Evolutionary conservation across 441 rosid species (phyloP).

Genomic region (Syzygium syzygioides): DNA sequence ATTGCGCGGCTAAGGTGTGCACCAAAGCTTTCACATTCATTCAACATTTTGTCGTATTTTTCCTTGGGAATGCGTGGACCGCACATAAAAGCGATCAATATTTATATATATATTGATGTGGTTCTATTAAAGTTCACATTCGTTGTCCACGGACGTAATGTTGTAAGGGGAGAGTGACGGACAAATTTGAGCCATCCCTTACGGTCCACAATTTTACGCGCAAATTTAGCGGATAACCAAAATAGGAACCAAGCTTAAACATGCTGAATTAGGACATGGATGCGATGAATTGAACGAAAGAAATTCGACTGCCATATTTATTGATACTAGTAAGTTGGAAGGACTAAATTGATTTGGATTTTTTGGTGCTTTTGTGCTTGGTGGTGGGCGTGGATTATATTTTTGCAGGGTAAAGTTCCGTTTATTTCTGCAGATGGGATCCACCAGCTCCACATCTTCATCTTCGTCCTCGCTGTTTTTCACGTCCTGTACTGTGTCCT

Average conservation of each 20-base stretch:
- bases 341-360: not conserved
- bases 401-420: conserved; percentile 45
- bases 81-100: not conserved
- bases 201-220: not conserved
- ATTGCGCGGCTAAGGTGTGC: conserved; percentile 47
- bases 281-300: not conserved
- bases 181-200: too few species aligned
- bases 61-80: not conserved
- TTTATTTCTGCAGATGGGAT: conserved; percentile 49
- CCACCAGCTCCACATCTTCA: conserved; percentile 61
- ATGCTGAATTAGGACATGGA: not conserved
- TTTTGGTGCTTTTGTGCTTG: not conserved
- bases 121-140: too few species aligned
- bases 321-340: not conserved
- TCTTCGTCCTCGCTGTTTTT: conserved; percentile 47
- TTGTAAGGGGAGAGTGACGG: too few species aligned
- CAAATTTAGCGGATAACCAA: not conserved
- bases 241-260: not conserved
- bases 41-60: not conserved
- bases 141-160: too few species aligned
- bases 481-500: conserved; percentile 50
- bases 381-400: not conserved
- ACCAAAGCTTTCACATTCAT: not conserved
- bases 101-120: too few species aligned
- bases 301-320: not conserved